Evolutionary conservation across 306 rosid genomes (phyloP), one percentile per base, ranked within the genome.

Genomic region (Senna siamea): DNA sequence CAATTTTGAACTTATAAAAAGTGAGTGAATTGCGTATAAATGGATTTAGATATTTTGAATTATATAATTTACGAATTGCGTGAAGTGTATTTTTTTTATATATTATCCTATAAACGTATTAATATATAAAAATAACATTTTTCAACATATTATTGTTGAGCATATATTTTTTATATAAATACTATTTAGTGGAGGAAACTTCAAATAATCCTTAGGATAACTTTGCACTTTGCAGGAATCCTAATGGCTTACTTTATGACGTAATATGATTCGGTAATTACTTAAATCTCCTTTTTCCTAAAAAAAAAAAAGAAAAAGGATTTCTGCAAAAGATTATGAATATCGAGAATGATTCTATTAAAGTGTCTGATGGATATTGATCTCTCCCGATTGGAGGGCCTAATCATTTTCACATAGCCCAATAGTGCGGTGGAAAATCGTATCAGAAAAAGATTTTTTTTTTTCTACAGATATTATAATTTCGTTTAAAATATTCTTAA

Each of bases 391-490:
- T 28, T 20, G 8, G 46, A 66, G 40, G n/a, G 34, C n/a, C 17
- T 53, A 41, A 28, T 43, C 1, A 11, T 9, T 43, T 13, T 6
- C 5, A 13, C 17, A 44, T 3, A 11, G 2, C 50, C 22, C 40
- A 58, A 72, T 40, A 60, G 52, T 43, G 7, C 13, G 40, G 26
- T 15, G 35, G 54, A 48, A 72, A 9, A 7, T 22, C 10, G 43
- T 28, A 5, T 28, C 3, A 5, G 6, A 53, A 46, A 47, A 51
- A 54, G 14, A 58, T 34, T 69, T 6, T 32, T 13, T 38, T 55
- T n/a, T n/a, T n/a, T n/a, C n/a, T 17, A 2, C 51, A 35, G 30
- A 70, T 32, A 23, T n/a, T n/a, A n/a, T n/a, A 76, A 63, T 41
- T 63, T 59, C 67, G 20, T 37, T 10, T 5, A 34, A 57, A 22